Evolutionary conservation across 2,329 filamentous ascomycete species (phyloP).

Genomic region (Fusarium aywerte): DNA sequence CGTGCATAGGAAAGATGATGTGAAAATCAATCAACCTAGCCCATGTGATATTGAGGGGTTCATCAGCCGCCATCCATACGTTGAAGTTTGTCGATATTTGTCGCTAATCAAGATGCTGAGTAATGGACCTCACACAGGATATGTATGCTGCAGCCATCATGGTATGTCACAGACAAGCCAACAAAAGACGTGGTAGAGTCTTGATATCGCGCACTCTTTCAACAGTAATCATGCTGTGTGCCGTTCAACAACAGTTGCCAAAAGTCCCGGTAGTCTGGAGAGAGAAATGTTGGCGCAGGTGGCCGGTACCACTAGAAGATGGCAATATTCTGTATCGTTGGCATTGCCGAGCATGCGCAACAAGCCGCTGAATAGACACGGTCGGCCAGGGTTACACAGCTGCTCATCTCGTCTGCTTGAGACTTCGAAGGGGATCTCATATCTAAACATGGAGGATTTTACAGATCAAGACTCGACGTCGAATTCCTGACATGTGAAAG

Average conservation of each 20-base stretch:
- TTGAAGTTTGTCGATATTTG: not conserved
- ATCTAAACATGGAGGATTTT: slow-evolving; percentile 16
- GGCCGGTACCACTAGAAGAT: slow-evolving; percentile 7
- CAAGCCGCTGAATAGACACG: slow-evolving; percentile 3
- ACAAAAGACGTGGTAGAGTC: not conserved
- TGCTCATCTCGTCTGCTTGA: slow-evolving; percentile 7
- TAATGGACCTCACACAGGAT: not conserved
- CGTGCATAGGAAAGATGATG: slow-evolving; percentile 4
- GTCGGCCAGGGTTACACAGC: slow-evolving; percentile 20
- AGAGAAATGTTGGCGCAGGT: slow-evolving; percentile 36
- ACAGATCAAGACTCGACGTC: not conserved
- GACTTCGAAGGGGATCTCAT: slow-evolving; percentile 20
- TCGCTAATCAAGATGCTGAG: not conserved
- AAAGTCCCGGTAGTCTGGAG: slow-evolving; percentile 3
- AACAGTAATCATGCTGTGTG: not conserved
- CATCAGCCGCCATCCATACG: not conserved
- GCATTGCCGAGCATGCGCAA: slow-evolving; percentile 24
- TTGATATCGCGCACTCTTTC: not conserved
- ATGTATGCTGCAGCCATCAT: not conserved
- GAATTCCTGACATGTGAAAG: slow-evolving; percentile 49
- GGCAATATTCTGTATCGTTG: slow-evolving; percentile 16
- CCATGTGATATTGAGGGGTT: slow-evolving; percentile 16
- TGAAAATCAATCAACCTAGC: not conserved
- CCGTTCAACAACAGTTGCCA: not conserved
- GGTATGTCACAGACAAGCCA: not conserved